Percentiles rank a stretch among this genome's conserved stretches.
These are phyloP conservation scores for Dictyostelium brefeldianum DNA, from an alignment of 78 protist species.

Conservation along the genomic window DNA sequence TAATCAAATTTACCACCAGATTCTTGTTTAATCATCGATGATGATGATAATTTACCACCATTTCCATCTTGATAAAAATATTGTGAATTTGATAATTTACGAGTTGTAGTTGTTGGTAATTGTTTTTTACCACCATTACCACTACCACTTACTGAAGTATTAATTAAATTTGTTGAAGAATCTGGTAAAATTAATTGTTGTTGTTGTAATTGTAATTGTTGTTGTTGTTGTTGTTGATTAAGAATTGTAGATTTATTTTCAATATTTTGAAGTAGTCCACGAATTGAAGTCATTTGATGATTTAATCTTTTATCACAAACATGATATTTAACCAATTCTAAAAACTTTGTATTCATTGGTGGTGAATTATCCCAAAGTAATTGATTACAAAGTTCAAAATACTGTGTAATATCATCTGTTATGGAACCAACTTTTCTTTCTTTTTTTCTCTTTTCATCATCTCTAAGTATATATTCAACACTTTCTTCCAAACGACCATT, in stretches of 20 bases:
- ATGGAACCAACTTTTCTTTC: constrained; percentile 26
- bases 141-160: no score
- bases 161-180: no score
- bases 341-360: constrained; percentile 19
- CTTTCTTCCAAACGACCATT: constrained; percentile 37
- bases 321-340: constrained; percentile 19
- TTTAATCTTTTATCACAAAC: constrained; percentile 20
- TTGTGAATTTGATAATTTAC: no score
- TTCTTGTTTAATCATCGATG: neutral
- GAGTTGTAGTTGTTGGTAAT: no score
- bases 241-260: constrained; percentile 4
- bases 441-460: constrained; percentile 48
- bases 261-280: constrained; percentile 9
- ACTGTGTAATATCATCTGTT: constrained; percentile 37
- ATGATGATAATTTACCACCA: neutral
- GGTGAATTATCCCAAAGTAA: constrained; percentile 37
- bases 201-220: neutral
- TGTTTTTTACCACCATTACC: no score
- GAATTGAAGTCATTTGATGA: constrained; percentile 29
- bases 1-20: neutral
- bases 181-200: no score
- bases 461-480: constrained; percentile 39
- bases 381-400: constrained; percentile 60
- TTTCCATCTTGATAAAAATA: neutral
- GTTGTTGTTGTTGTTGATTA: neutral